These are phyloP conservation scores for Pichia scutulata DNA, from an alignment of 805 yeast species.

Conservation along the genomic window DNA sequence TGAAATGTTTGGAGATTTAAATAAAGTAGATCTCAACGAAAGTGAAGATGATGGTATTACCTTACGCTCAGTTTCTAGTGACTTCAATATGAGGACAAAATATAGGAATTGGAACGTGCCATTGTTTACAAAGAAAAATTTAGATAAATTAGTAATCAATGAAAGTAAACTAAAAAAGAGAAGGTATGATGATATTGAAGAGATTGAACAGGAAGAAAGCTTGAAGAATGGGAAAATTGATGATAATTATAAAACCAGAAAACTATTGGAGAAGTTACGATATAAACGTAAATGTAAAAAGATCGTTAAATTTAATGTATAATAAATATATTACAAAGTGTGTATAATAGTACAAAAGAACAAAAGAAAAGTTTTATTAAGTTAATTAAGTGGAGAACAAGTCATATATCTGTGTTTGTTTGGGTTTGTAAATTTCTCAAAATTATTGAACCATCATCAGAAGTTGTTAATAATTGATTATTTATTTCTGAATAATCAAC, in stretches of 20 bases:
- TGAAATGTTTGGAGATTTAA: conserved; percentile 8
- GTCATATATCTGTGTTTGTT: background rate
- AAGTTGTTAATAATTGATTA: conserved; percentile 38
- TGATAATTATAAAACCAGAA: conserved; percentile 1
- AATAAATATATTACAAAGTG: background rate
- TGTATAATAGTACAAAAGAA: background rate
- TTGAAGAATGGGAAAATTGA: conserved; percentile 6
- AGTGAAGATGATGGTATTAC: conserved; percentile 11
- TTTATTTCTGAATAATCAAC: conserved; percentile 35
- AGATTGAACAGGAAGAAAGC: conserved; percentile 4
- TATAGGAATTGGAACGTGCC: conserved; percentile 31
- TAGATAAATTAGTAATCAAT: conserved; percentile 21
- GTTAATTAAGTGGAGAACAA: background rate
- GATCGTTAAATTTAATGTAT: conserved; percentile 16
- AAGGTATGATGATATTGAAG: conserved; percentile 6
- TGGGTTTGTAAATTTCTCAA: conserved; percentile 29
- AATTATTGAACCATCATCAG: conserved; percentile 50
- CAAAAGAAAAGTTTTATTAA: background rate
- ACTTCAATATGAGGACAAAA: conserved; percentile 6
- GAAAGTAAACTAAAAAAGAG: conserved; percentile 14
- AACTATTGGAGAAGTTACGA: conserved; percentile 13
- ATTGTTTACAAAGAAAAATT: conserved; percentile 26
- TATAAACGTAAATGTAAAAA: conserved; percentile 10
- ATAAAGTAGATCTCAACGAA: background rate
- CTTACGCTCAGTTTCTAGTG: conserved; percentile 8